phyloP scores from a whole-genome alignment of 2,329 filamentous ascomycete species.

The Venturia effusa region DNA sequence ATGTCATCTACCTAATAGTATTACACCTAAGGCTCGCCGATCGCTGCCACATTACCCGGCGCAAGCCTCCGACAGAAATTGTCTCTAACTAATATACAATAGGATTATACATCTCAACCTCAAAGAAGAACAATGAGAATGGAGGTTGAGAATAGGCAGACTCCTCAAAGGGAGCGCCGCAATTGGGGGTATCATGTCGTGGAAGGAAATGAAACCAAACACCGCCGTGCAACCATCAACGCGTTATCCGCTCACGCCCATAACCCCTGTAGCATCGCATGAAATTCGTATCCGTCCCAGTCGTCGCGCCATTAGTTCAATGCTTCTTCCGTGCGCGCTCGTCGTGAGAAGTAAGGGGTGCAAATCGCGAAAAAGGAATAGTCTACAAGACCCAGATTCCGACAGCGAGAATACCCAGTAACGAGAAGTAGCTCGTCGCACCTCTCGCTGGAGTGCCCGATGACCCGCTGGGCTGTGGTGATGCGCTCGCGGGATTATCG shows the following conservation, averaged over 20 bases:
- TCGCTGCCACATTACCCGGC: not conserved
- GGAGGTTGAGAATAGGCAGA: not conserved
- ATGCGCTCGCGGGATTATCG: not conserved
- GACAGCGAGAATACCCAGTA: not conserved
- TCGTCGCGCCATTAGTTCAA: not conserved
- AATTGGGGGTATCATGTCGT: conserved; percentile 3
- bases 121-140: not conserved
- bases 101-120: not conserved
- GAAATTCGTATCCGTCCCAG: not conserved
- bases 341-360: not conserved
- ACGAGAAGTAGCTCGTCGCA: not conserved
- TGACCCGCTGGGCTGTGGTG: not conserved
- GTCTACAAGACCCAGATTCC: not conserved
- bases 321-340: not conserved
- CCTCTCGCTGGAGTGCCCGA: not conserved
- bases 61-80: not conserved
- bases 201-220: not conserved
- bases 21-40: not conserved
- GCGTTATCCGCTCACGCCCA: not conserved
- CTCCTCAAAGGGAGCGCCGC: not conserved
- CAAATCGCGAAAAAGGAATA: too few relatives aligned
- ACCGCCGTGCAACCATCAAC: not conserved
- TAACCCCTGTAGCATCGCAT: not conserved
- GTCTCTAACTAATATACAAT: not conserved
- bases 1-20: conserved; percentile 1